A percentile compares a stretch with the other conserved stretches of the same genome.
These are phyloP conservation scores for Fusarium robinianum DNA, from an alignment of 2,329 filamentous ascomycete species.

Conservation along the genomic window DNA sequence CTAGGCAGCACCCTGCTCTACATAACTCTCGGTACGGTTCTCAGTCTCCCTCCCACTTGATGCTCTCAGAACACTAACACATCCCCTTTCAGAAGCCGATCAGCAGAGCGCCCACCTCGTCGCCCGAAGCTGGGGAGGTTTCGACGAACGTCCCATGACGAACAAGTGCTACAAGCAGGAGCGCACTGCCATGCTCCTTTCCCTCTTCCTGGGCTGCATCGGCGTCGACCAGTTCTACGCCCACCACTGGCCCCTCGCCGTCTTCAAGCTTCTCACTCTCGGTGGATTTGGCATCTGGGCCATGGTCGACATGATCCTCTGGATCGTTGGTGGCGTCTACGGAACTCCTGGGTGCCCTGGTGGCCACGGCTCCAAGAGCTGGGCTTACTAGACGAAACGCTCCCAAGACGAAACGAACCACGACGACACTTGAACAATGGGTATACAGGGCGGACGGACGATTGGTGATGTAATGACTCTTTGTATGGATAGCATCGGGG, in stretches of 20 bases:
- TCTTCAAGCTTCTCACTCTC: slow-evolving; percentile 28
- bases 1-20: slow-evolving; percentile 15
- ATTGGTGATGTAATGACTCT: no score
- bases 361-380: slow-evolving; percentile 17
- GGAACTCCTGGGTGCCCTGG: slow-evolving; percentile 28
- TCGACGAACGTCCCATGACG: slow-evolving; percentile 17
- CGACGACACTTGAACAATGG: not conserved
- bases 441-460: no score
- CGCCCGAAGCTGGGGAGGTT: slow-evolving; percentile 25
- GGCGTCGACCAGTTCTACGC: slow-evolving; percentile 31
- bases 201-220: slow-evolving; percentile 11
- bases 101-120: slow-evolving; percentile 5
- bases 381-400: slow-evolving; percentile 12
- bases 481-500: no score
- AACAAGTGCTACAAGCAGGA: slow-evolving; percentile 29
- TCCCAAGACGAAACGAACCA: not conserved
- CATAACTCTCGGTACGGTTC: not conserved
- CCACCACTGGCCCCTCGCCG: slow-evolving; percentile 21
- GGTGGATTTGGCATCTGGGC: slow-evolving; percentile 25
- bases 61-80: not conserved
- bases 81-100: not conserved
- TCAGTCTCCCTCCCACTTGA: not conserved
- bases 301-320: slow-evolving; percentile 27
- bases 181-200: slow-evolving; percentile 28
- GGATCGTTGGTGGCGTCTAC: slow-evolving; percentile 32